phyloP scores from a whole-genome alignment of 2,329 filamentous ascomycete genomes.

The Phaeosphaeriaceae sp. region DNA sequence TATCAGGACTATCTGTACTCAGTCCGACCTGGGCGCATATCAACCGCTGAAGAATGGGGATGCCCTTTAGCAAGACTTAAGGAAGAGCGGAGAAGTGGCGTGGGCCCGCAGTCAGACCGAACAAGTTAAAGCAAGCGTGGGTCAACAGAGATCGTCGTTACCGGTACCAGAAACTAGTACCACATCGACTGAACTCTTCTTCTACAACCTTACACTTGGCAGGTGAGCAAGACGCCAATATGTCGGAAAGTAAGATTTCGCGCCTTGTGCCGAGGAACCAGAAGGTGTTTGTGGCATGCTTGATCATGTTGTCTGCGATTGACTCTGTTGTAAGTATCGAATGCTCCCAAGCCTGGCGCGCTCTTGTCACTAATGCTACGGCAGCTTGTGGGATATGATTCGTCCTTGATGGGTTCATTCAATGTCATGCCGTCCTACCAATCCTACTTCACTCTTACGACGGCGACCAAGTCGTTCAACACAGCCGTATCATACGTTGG shows the following conservation, averaged over 20 bases:
- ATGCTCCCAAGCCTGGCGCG: background rate
- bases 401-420: constrained; percentile 55
- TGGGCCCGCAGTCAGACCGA: background rate
- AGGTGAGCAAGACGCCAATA: background rate
- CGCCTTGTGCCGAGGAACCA: constrained; percentile 23
- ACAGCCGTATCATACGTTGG: constrained; percentile 55
- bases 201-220: background rate
- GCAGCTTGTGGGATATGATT: constrained; percentile 50
- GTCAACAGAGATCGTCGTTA: background rate
- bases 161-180: background rate
- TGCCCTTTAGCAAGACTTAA: background rate
- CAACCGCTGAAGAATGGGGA: background rate
- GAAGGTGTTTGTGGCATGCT: constrained; percentile 16
- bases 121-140: background rate
- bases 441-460: constrained; percentile 50
- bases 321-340: constrained; percentile 21
- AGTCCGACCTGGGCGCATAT: background rate
- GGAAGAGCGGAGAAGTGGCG: background rate
- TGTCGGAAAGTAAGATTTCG: constrained; percentile 18
- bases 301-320: constrained; percentile 21
- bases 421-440: constrained; percentile 54
- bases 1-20: background rate
- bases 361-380: background rate
- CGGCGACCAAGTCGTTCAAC: constrained; percentile 52
- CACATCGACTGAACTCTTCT: background rate